Evolutionary conservation across 306 rosid genomes (phyloP), one percentile per base, ranked within the genome.

Genomic region (Vigna reflexopilosa): DNA sequence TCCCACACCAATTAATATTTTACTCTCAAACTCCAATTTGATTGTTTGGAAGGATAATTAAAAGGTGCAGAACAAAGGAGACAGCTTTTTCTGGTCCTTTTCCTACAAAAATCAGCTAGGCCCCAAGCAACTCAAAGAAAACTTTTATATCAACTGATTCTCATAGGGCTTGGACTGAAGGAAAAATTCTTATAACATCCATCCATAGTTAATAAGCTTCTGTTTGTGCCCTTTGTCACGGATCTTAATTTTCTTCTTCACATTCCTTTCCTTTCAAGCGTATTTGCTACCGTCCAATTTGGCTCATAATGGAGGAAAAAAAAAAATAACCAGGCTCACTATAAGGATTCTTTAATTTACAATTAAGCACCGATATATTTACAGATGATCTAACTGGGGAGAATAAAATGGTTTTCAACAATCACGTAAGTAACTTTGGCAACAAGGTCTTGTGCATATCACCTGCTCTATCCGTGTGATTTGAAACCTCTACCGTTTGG

Each of bases 81-180:
- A 51, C 75, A 5, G 38, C 62, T 83, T 69, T 24, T 49, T 78
- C 77, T 17, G 75, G 67, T 22, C 73, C 81, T 56, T 38, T 70
- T 69, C 65, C 14, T 59, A 57, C 9, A 82, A 79, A 51, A 17
- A 57, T 66, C 71, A 24, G 36, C 67, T 8, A 77, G 44, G 56
- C 66, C 73, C 66, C 73, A 55, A 77, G 77, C 63, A 79, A 52
- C 63, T 16, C 56, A 80, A 77, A 55, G 62, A 48, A 50, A 52
- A 65, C 54, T 75, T 67, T 70, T 50, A 40, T 15, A 26, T 68
- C 50, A 70, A 32, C 34, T 34, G 61, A 70, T 15, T n/a, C 74
- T 51, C 67, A 47, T 9, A 40, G 73, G 34, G 56, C 36, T 76
- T 55, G 77, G 74, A 78, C 61, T 62, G 34, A 82, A 77, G 20